phyloP scores from a whole-genome alignment of 2,329 filamentous ascomycete genomes.

The Dryadomyces quercivorus region DNA sequence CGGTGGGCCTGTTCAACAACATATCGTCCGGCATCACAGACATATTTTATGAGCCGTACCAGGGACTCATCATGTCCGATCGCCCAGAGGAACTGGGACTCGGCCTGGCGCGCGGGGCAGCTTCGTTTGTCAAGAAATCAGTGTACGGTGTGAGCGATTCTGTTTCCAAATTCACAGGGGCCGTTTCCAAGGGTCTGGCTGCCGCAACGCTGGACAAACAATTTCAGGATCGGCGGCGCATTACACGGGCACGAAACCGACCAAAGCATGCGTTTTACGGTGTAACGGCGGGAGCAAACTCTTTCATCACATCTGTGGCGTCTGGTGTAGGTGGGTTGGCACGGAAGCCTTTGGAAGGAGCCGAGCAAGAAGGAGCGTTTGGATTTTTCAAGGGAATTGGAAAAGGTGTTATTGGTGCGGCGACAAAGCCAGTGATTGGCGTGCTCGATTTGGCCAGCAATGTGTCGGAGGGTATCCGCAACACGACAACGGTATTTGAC shows the following conservation, averaged over 20 bases:
- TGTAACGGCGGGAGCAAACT: slow-evolving; percentile 89
- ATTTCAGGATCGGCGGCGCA: slow-evolving; percentile 91
- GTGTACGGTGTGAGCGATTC: slow-evolving; percentile 96
- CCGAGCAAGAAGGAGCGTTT: slow-evolving; percentile 84
- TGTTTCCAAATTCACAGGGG: slow-evolving; percentile 95
- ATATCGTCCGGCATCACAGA: slow-evolving; percentile 94
- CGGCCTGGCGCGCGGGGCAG: slow-evolving; percentile 91
- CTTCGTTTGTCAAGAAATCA: slow-evolving; percentile 96
- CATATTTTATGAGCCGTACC: slow-evolving; percentile 99
- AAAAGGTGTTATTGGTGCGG: slow-evolving; percentile 86
- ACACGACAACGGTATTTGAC: slow-evolving; percentile 97
- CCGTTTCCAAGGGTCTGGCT: slow-evolving; percentile 89
- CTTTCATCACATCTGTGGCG: slow-evolving; percentile 81
- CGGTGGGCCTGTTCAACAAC: slow-evolving; percentile 95
- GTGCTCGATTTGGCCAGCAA: slow-evolving; percentile 96
- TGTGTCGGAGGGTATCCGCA: slow-evolving; percentile 92
- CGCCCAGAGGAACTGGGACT: slow-evolving; percentile 88
- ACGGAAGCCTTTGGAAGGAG: slow-evolving; percentile 86
- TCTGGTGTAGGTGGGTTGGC: slow-evolving; percentile 90
- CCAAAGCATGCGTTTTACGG: slow-evolving; percentile 97
- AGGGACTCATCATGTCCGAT: slow-evolving; percentile 89
- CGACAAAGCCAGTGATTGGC: slow-evolving; percentile 92
- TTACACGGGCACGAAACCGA: slow-evolving; percentile 82
- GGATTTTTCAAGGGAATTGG: slow-evolving; percentile 98
- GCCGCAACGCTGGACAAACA: slow-evolving; percentile 96